Percentiles rank a stretch among this genome's conserved stretches.
phyloP scores from a whole-genome alignment of 192 early-diverging fungal genomes.

The Umbelopsis isabellina region DNA sequence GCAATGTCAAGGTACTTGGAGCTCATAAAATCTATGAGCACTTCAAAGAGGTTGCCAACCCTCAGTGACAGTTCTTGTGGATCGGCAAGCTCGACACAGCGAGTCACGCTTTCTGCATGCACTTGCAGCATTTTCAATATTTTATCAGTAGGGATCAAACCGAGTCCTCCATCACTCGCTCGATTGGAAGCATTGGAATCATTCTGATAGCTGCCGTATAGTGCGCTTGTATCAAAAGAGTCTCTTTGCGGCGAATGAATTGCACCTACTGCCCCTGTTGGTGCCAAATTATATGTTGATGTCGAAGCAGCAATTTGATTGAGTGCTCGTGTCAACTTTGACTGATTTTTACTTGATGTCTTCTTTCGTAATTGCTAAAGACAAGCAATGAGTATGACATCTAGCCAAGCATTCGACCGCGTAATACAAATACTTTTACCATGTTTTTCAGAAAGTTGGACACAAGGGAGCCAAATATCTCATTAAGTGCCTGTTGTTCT shows the following conservation, averaged over 20 bases:
- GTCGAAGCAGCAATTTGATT: slow-evolving; percentile 39
- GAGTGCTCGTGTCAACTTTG: slow-evolving; percentile 37
- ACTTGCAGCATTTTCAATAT: slow-evolving; percentile 65
- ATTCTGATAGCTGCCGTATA: neutral
- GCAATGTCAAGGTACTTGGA: slow-evolving; percentile 82
- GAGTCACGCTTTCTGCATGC: slow-evolving; percentile 76
- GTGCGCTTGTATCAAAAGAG: slow-evolving; percentile 17
- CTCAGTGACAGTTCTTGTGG: slow-evolving; percentile 69
- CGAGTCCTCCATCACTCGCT: slow-evolving; percentile 32
- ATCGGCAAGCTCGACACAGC: slow-evolving; percentile 78
- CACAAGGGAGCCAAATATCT: slow-evolving; percentile 62
- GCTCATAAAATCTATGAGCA: slow-evolving; percentile 80
- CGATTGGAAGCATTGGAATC: neutral
- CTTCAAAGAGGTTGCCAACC: slow-evolving; percentile 67
- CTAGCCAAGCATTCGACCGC: neutral
- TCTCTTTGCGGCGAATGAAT: neutral
- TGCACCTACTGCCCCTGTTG: neutral
- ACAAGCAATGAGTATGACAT: neutral
- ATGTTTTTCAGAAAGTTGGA: slow-evolving; percentile 50
- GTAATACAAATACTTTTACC: slow-evolving; percentile 23
- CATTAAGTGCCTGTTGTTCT: slow-evolving; percentile 72
- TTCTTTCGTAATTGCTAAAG: slow-evolving; percentile 43
- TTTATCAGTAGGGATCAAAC: slow-evolving; percentile 45
- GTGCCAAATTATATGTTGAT: slow-evolving; percentile 15
- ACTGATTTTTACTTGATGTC: slow-evolving; percentile 33